Evolutionary conservation across 345 rosid genomes (phyloP), one percentile per base, ranked within the genome.

Genomic region (Corchorus capsularis): DNA sequence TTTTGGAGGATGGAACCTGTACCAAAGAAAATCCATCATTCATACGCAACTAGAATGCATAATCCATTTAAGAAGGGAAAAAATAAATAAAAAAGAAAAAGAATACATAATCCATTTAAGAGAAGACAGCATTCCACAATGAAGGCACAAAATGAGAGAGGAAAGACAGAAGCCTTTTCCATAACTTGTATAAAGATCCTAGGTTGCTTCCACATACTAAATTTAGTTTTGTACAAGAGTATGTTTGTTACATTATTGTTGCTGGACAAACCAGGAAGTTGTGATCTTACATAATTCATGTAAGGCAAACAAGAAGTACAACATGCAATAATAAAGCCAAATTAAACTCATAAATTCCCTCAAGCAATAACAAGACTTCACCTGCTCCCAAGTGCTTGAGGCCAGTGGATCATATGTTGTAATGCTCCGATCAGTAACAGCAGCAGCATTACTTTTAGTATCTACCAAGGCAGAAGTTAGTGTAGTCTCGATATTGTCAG

Each of bases 341-440:
- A 43, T 15, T 50, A 47, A 57, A 50, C 65, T 64, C 60, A 43
- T n/a, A 32, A 65, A 56, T 34, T 17, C 14, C 52, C 15, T 37
- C 45, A 61, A 27, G 72, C 50, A 67, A 35, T 22, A 72, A 76
- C 6, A 79, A 22, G 75, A 75, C 73, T 55, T 78, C 75, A 96
- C 99, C 97, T 94, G 86, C 81, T 92, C 93, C 98, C 98, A 94
- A 71, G 89, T 87, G 87, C 97, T 94, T 63, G 99, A 91, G 50
- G 99, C 98, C 62, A 96, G 86, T 56, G 98, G 92, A 71, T 96
- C 98, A 74, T 69, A 63, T 49, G 84, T 79, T 76, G 84, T 79
- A 77, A 89, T 80, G 82, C 90, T 89, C 88, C 76, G 89, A 75
- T 85, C 55, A 17, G 61, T 89, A 43, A 87, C 86, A 71, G 82